A percentile compares a stretch with the other conserved stretches of the same genome.
phyloP scores from a whole-genome alignment of 1,284 basidiomycete genomes.

The Tilletia setariae region DNA sequence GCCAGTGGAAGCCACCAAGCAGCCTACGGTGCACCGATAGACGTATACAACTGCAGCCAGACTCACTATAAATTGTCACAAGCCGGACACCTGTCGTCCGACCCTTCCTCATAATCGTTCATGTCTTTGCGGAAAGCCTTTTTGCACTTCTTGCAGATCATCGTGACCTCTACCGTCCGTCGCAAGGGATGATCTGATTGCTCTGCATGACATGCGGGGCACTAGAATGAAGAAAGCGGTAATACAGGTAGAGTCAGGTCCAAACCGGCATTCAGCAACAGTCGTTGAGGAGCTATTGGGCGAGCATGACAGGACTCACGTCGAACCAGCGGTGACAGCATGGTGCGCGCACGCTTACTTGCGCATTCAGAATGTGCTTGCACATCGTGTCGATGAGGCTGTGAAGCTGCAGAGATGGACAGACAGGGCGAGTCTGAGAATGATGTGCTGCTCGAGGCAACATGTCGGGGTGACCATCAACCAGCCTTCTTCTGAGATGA shows the following conservation, averaged over 20 bases:
- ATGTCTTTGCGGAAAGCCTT: constrained; percentile 96
- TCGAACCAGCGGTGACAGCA: constrained; percentile 54
- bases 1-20: too few relatives aligned
- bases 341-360: constrained; percentile 51
- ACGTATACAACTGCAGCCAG: too few relatives aligned
- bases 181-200: constrained; percentile 68
- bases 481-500: background rate
- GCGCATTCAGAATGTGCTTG: constrained; percentile 54
- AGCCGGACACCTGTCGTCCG: constrained; percentile 95
- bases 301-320: constrained; percentile 27
- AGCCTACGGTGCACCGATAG: too few relatives aligned
- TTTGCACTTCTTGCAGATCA: constrained; percentile 96
- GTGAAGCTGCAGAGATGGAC: background rate
- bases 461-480: background rate
- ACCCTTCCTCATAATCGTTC: constrained; percentile 75
- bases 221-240: constrained; percentile 56
- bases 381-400: constrained; percentile 23
- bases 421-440: background rate
- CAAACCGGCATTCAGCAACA: background rate
- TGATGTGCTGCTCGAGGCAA: background rate
- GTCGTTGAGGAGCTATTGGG: background rate
- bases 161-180: constrained; percentile 83
- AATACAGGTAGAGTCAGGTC: too few relatives aligned
- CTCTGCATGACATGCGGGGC: constrained; percentile 87
- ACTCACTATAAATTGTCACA: constrained; percentile 84